Percentiles rank a stretch among this genome's conserved stretches.
phyloP scores from a whole-genome alignment of 2,329 filamentous ascomycete species.

The Aureobasidium lini region DNA sequence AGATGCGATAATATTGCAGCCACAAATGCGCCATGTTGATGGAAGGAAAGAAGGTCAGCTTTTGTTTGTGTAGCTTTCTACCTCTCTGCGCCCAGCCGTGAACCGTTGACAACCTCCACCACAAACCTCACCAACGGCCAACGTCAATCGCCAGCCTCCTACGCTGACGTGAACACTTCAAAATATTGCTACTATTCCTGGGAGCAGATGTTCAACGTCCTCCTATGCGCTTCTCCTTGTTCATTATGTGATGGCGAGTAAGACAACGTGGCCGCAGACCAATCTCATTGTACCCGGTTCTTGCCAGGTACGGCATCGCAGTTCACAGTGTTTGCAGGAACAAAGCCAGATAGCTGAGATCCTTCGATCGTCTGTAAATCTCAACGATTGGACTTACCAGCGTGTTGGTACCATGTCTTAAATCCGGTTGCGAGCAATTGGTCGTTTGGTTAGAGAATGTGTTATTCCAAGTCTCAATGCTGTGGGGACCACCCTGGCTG shows the following conservation, averaged over 20 bases:
- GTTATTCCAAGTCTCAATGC: neutral
- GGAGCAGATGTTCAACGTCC: neutral
- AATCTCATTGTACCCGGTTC: neutral
- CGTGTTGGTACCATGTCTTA: too few species aligned
- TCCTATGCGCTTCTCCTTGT: neutral
- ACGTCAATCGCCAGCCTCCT: constrained; percentile 2
- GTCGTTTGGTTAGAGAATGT: too few species aligned
- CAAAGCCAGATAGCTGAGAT: too few species aligned
- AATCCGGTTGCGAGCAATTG: too few species aligned
- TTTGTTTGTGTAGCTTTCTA: neutral
- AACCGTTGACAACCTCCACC: neutral
- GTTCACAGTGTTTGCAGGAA: neutral
- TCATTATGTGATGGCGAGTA: neutral
- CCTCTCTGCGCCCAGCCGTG: neutral
- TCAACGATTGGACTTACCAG: too few species aligned
- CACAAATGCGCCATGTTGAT: neutral
- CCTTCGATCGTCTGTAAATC: too few species aligned
- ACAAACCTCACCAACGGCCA: neutral
- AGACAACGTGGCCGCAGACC: neutral
- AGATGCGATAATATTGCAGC: neutral
- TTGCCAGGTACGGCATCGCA: neutral
- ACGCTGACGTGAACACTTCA: neutral
- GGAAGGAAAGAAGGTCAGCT: neutral
- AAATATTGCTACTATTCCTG: neutral
- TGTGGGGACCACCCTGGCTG: neutral